Evolutionary conservation across 2,329 filamentous ascomycete species (phyloP).

Genomic region (Paecilomyces fulvus): DNA sequence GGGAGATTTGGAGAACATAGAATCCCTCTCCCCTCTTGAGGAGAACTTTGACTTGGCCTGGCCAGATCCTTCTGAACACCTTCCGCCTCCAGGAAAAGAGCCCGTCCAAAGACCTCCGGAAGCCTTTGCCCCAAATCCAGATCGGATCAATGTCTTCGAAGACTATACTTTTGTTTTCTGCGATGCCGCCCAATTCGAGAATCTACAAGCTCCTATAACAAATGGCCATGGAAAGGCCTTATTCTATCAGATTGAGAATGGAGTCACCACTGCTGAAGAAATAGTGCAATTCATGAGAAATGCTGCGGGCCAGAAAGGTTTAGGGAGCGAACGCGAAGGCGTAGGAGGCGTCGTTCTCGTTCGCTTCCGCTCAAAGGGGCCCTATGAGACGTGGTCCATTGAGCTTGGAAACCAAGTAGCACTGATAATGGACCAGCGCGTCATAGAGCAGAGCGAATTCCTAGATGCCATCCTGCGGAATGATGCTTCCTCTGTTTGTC

Average conservation of each 20-base stretch:
- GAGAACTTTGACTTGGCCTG: slow-evolving; percentile 69
- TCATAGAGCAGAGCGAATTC: slow-evolving; percentile 85
- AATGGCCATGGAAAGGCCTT: slow-evolving; percentile 77
- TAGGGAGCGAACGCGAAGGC: slow-evolving; percentile 55
- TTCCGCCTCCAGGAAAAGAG: slow-evolving; percentile 70
- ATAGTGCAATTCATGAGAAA: slow-evolving; percentile 69
- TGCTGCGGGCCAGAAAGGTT: slow-evolving; percentile 64
- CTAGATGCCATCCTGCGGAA: slow-evolving; percentile 80
- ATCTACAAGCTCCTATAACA: slow-evolving; percentile 64
- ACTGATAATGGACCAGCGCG: slow-evolving; percentile 64
- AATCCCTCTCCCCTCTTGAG: slow-evolving; percentile 56
- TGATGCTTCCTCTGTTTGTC: slow-evolving; percentile 63
- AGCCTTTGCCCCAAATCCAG: slow-evolving; percentile 62
- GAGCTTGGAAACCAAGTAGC: slow-evolving; percentile 63
- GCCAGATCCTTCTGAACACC: slow-evolving; percentile 63
- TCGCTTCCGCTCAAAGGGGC: slow-evolving; percentile 55
- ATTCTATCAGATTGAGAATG: slow-evolving; percentile 52
- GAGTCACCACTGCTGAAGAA: slow-evolving; percentile 61
- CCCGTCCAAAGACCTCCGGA: slow-evolving; percentile 58
- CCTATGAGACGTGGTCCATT: slow-evolving; percentile 57
- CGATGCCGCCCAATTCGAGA: slow-evolving; percentile 65
- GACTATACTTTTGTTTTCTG: slow-evolving; percentile 87
- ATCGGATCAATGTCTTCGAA: slow-evolving; percentile 65
- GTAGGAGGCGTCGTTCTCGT: slow-evolving; percentile 68
- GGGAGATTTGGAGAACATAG: slow-evolving; percentile 42